Conservation (phyloP, 495 filamentous ascomycete genomes). For the Tetracladium setigerum region DNA sequence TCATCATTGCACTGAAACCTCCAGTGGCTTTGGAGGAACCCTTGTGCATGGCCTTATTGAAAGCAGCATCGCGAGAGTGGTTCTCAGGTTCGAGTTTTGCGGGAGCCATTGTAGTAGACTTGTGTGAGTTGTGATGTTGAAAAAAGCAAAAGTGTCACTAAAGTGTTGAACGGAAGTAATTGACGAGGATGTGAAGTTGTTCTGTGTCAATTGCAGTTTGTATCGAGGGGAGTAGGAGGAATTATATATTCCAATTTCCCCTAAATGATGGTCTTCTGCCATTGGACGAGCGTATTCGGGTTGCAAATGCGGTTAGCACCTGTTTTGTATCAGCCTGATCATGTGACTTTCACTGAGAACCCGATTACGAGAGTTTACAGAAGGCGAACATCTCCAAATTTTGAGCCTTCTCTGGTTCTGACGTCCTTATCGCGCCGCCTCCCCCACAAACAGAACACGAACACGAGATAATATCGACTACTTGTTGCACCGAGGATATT, state of each 20-base stretch:
- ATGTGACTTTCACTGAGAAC: too few relatives aligned
- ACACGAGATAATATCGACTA: not conserved
- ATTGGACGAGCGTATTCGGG: not conserved
- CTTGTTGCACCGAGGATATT: too few relatives aligned
- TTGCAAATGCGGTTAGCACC: not conserved
- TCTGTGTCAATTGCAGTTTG: too few relatives aligned
- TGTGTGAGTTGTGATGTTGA: not conserved
- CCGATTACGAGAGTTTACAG: too few relatives aligned
- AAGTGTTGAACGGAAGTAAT: too few relatives aligned
- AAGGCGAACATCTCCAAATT: too few relatives aligned
- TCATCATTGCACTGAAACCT: slow-evolving; percentile 76
- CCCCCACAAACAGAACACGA: too few relatives aligned
- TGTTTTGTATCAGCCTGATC: too few relatives aligned
- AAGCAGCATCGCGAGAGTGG: slow-evolving; percentile 81
- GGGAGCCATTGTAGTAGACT: slow-evolving; percentile 52
- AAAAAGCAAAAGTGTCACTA: not conserved
- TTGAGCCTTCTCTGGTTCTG: too few relatives aligned
- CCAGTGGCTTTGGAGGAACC: slow-evolving; percentile 63
- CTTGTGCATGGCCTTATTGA: slow-evolving; percentile 89
- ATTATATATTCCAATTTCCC: not conserved
- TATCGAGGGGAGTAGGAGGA: not conserved
- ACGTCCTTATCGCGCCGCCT: too few relatives aligned
- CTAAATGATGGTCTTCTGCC: not conserved
- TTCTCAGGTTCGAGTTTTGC: slow-evolving; percentile 77
- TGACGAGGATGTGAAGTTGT: too few relatives aligned